Percentiles rank a stretch among this genome's conserved stretches.
Evolutionary conservation across 768 basidiomycete genomes (phyloP).

Genomic region (Mycena indigotica): DNA sequence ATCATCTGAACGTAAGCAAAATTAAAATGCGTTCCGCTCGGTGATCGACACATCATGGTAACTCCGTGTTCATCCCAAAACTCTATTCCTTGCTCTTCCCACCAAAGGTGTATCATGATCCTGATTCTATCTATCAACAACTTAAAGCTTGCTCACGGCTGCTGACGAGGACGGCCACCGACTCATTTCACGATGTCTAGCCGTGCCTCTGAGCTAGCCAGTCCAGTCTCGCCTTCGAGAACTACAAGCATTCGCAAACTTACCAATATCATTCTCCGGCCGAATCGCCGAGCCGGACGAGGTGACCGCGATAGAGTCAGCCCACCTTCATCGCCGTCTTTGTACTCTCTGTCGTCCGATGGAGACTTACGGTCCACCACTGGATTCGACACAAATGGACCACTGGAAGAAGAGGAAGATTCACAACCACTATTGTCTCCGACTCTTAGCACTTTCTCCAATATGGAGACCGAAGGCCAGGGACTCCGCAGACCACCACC

Average conservation of each 20-base stretch:
- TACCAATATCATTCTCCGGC: slow-evolving; percentile 12
- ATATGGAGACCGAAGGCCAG: slow-evolving; percentile 10
- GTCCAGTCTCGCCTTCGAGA: slow-evolving; percentile 6
- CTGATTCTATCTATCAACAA: not conserved
- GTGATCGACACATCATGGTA: too few species aligned
- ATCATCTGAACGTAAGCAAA: too few species aligned
- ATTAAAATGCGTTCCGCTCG: too few species aligned
- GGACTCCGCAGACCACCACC: not conserved
- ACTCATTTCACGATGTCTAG: slow-evolving; percentile 4
- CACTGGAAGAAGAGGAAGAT: slow-evolving; percentile 4
- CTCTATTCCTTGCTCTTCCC: not conserved
- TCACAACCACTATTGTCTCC: slow-evolving; percentile 8
- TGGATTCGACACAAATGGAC: not conserved
- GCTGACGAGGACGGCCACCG: not conserved
- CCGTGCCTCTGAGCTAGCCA: not conserved
- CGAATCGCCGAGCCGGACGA: slow-evolving; percentile 6
- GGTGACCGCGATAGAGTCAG: not conserved
- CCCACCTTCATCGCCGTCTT: slow-evolving; percentile 17
- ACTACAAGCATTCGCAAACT: slow-evolving; percentile 16
- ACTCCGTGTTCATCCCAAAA: too few species aligned
- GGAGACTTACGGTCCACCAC: slow-evolving; percentile 4
- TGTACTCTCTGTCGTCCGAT: slow-evolving; percentile 19
- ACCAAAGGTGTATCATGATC: not conserved
- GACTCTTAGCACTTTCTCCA: slow-evolving; percentile 14
- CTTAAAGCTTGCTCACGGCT: not conserved